Evolutionary conservation across 805 yeast genomes (phyloP), one percentile per base, ranked within the genome.

Genomic region (Candida glaebosa): DNA sequence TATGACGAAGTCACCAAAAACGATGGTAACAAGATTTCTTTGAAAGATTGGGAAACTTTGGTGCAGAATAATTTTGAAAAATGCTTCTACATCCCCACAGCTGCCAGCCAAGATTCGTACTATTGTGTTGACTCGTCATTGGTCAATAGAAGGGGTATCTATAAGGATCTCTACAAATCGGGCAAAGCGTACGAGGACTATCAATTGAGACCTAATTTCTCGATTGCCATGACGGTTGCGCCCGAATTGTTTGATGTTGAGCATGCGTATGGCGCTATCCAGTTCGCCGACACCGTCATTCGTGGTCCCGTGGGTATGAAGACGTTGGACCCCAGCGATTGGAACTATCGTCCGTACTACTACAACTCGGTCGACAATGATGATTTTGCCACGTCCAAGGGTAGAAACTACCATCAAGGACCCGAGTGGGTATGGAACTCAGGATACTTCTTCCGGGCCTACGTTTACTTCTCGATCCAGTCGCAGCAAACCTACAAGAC

Each of bases 351-450:
- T 48, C 99, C 99, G 2, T 79, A 87, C 65, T 91, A 91, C 62
- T 70, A 71, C 55, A 93, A 91, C 59, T 67, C 88, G 37, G 84
- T 77, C 31, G 98, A 91, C 54, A 79, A 78, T 40, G 79, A 75
- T 3, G 96, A 91, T 61, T 93, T 89, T 73, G 88, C 95, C 1
- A 89, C 97, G 0, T 75, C 97, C 2, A 88, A 89, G 63, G 99
- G 99, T 22, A 78, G 98, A 54, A 93, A 93, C 65, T 91, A 91
- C 60, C 99, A 91, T 62, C 98, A 91, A 65, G 99, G 99, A 2
- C 99, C 99, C 2, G 99, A 93, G 59, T 91, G 99, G 99, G 85
- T 87, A 25, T 91, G 97, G 97, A 77, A 81, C 44, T 73, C 75
- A 18, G 99, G 99, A 2, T 89, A 80, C 61, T 91, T 88, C 57